Base-by-base conservation (phyloP, 352 stramenopile species). In the Phytophthora colocasiae region DNA sequence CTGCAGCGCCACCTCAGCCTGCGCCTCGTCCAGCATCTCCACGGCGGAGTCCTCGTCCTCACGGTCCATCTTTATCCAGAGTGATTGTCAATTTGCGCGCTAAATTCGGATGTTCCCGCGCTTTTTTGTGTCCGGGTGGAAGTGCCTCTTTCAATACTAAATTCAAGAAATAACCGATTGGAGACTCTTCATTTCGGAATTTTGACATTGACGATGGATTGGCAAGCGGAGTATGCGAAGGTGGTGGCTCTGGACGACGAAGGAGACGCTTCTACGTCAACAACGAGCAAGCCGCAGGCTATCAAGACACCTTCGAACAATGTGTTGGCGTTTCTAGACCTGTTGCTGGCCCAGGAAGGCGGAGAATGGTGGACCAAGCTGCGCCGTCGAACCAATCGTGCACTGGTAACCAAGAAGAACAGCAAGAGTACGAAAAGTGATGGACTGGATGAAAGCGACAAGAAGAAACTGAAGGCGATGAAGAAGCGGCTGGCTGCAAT, bases 1-100 rank as follows among this genome's bases (percentile, higher is more conserved):
- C 67, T 93, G 80, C 48, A 96, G 60, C 46, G 89, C 85, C 67
- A 96, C 81, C 66, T 93, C 78, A 0, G 82, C 69, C 70, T 81
- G 70, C 43, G 71, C 66, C 27, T 75, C 55, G 10, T 69, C 47
- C 22, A 74, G 48, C 41, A 40, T 54, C 50, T 76, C 63, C 3
- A 47, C 19, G 1, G 53, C 29, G 14, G 41, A 45, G 19, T 71
- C 68, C 46, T 85, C 74, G 24, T 89, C 78, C 24, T 67, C 62
- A 38, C 48, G 55, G 24, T 60, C 47, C 22, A 47, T 26, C 2
- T 41, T 32, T 11, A 58, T 68, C 17, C 40, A 58, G 63, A 59
- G 39, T 73, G 65, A 60, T 26, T 36, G 52, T 68, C 66, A 29
- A 19, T 22, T 22, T 22, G 26, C 27, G 54, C 34, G 48, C 29